Conservation (phyloP, 371 early-diverging fungal genomes). For the Mortierella sp. region DNA sequence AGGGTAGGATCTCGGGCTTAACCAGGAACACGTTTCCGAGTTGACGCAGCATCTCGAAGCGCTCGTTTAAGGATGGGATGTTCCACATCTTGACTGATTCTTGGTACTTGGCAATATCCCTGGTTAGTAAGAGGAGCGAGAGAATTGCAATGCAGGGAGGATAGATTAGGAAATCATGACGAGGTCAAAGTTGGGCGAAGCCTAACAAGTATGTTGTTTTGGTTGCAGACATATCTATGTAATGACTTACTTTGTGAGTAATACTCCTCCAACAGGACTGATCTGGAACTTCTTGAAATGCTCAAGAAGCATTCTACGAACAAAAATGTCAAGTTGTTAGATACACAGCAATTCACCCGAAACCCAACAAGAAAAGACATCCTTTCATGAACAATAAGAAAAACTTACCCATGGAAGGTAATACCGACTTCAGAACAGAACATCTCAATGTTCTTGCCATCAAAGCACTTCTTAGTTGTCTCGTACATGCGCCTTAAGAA, state of each 20-base stretch:
- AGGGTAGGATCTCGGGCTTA: slow-evolving; percentile 89
- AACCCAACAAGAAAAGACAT: too few species aligned
- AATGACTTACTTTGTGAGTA: slow-evolving; percentile 84
- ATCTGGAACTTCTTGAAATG: slow-evolving; percentile 93
- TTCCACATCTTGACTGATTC: slow-evolving; percentile 85
- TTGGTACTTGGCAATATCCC: slow-evolving; percentile 95
- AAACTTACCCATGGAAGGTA: slow-evolving; percentile 81
- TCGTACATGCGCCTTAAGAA: slow-evolving; percentile 74
- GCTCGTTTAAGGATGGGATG: slow-evolving; percentile 81
- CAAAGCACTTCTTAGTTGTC: slow-evolving; percentile 73
- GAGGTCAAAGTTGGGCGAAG: background rate
- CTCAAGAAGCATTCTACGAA: slow-evolving; percentile 84
- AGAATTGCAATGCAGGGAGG: too few species aligned
- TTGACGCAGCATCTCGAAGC: slow-evolving; percentile 94
- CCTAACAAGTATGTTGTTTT: background rate
- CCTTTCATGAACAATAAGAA: background rate
- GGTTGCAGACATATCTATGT: background rate
- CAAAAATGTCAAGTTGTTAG: background rate
- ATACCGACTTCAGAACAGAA: slow-evolving; percentile 86
- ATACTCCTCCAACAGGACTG: slow-evolving; percentile 86
- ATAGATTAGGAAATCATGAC: background rate
- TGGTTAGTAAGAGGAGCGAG: slow-evolving; percentile 33
- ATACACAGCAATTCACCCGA: too few species aligned
- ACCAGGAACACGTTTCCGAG: slow-evolving; percentile 93
- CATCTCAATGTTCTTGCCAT: slow-evolving; percentile 84